Conservation (phyloP, 371 early-diverging fungal genomes). For the Mucor velutinosus region DNA sequence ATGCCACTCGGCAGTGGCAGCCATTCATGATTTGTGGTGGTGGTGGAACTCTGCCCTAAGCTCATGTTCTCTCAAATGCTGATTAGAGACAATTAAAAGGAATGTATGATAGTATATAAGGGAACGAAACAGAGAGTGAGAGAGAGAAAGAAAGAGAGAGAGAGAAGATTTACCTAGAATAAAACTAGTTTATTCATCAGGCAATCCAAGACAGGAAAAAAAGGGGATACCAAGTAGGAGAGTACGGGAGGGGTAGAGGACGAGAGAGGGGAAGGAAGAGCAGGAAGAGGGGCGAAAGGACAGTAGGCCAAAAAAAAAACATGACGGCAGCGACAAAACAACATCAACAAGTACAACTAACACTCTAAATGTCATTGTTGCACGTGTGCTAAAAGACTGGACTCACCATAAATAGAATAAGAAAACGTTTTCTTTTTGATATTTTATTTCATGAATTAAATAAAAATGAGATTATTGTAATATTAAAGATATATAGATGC, state of each 20-base stretch:
- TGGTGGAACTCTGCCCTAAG: not conserved
- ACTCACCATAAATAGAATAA: not conserved
- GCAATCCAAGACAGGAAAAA: not conserved
- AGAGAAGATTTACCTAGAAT: not conserved
- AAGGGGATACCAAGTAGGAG: conserved; percentile 1
- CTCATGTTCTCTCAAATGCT: not conserved
- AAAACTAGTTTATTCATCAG: conserved; percentile 8
- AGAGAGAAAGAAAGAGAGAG: not conserved
- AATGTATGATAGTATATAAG: not conserved
- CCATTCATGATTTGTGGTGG: conserved; percentile 18
- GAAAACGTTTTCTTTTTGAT: not conserved
- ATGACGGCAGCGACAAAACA: not conserved
- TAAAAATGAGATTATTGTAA: not conserved
- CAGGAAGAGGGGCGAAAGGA: not conserved
- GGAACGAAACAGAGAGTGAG: conserved; percentile 4
- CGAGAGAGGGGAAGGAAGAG: not conserved
- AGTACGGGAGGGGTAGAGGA: not conserved
- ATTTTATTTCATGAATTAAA: not conserved
- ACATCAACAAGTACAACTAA: not conserved
- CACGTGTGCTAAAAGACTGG: conserved; percentile 2
- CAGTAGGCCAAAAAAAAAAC: not conserved
- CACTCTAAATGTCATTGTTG: not conserved
- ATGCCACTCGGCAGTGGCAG: conserved; percentile 35
- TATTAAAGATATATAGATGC: not conserved
- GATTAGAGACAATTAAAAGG: conserved; percentile 4